Base-by-base conservation (phyloP, 371 early-diverging fungal species). In the Cokeromyces recurvatus region DNA sequence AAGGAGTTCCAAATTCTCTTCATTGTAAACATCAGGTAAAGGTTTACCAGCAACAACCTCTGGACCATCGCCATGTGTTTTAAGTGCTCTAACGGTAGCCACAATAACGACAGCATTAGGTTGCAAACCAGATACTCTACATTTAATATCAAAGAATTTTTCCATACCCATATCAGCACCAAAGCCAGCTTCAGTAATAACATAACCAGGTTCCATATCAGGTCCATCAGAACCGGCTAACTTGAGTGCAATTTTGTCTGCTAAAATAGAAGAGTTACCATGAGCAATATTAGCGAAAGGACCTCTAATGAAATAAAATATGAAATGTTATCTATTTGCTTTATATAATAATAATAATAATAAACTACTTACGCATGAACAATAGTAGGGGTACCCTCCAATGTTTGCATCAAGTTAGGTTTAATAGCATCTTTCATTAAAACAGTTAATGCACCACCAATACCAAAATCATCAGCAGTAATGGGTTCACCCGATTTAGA, bases 101-200 rank as follows among this genome's bases (percentile, higher is more conserved):
- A 95, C 95, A 16, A 97, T 77, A 20, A 95, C 94, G 6, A 92
- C 97, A 31, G 84, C 86, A 56, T 92, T 81, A 29, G 97, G 97
- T 3, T 85, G 69, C 20, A 97, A 74, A 12, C 89, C 90, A 15
- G 91, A 90, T 9, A 80, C 77, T 32, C 97, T 85, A 66, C 97
- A 97, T 68, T 97, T 97, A 77, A 97, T 95, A 68, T 97, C 86
- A 69, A 95, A 92, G 81, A 97, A 95, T 68, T 95, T 97, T 48
- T 95, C 96, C 91, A 95, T 93, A 38, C 97, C 97, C 69, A 97
- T 97, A 68, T 97, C 97, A n/a, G 95, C 94, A 36, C 97, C 97
- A 59, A 97, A 97, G 3, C 97, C 97, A 19, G 95, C 94, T 71
- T 97, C 97, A 23, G 97, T 97, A 27, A 95, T 86, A 14, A 95